Percentiles rank a stretch among this genome's conserved stretches.
Evolutionary conservation across 2,329 filamentous ascomycete species (phyloP).

Genomic region (Fusarium goolgardi): DNA sequence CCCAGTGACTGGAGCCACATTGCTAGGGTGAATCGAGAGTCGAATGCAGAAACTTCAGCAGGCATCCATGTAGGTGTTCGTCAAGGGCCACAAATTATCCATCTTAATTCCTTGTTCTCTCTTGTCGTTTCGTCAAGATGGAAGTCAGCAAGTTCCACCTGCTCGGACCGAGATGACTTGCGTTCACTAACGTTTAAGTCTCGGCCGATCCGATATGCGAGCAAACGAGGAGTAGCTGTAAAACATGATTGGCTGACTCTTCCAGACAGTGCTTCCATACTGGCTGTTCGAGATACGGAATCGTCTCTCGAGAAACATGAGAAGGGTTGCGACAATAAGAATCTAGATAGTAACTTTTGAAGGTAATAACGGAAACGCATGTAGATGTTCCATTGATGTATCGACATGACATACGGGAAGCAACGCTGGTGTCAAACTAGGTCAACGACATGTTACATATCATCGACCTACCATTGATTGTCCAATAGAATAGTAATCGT

Average conservation of each 20-base stretch:
- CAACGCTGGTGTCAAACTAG: constrained; percentile 4
- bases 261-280: constrained; percentile 7
- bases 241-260: constrained; percentile 20
- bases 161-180: constrained; percentile 25
- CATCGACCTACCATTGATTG: constrained; percentile 3
- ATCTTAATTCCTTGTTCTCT: constrained; percentile 23
- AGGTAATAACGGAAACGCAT: background rate
- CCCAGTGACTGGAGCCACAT: constrained; percentile 17
- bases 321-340: background rate
- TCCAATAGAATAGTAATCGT: constrained; percentile 2
- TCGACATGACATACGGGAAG: constrained; percentile 7
- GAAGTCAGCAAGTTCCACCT: constrained; percentile 21
- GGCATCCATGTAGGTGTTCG: constrained; percentile 22
- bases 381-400: background rate
- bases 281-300: constrained; percentile 10
- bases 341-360: background rate
- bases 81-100: constrained; percentile 21
- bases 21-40: constrained; percentile 38
- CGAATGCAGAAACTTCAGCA: constrained; percentile 35
- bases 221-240: constrained; percentile 18
- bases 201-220: constrained; percentile 23
- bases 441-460: constrained; percentile 6
- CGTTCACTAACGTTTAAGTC: constrained; percentile 10
- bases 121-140: constrained; percentile 14
- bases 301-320: background rate